phyloP scores from a whole-genome alignment of 2,329 filamentous ascomycete genomes.

The Nigrograna mackinnonii region DNA sequence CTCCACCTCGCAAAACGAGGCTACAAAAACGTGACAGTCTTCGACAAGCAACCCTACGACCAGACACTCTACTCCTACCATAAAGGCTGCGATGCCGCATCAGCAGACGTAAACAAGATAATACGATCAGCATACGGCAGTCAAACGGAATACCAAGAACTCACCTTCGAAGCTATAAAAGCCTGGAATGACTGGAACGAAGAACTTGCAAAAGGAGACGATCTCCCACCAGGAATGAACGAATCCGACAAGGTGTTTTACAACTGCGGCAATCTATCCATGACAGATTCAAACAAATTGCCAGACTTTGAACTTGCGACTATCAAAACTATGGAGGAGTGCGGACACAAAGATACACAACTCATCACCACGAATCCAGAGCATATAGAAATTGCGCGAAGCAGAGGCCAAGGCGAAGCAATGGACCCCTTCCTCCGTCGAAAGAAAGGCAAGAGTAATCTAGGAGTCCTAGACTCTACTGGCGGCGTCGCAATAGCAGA shows the following conservation, averaged over 20 bases:
- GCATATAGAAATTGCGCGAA: slow-evolving; percentile 24
- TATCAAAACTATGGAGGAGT: slow-evolving; percentile 39
- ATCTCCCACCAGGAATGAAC: slow-evolving; percentile 3
- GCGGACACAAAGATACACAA: slow-evolving; percentile 40
- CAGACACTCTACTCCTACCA: slow-evolving; percentile 1
- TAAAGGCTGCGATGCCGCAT: slow-evolving; percentile 7
- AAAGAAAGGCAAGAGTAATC: slow-evolving; percentile 23
- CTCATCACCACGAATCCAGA: slow-evolving; percentile 39
- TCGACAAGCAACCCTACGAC: slow-evolving; percentile 7
- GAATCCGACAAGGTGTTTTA: not conserved
- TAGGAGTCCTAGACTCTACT: slow-evolving; percentile 51
- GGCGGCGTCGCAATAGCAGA: slow-evolving; percentile 52
- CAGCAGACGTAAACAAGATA: slow-evolving; percentile 9
- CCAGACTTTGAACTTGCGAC: slow-evolving; percentile 40
- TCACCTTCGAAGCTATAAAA: slow-evolving; percentile 6
- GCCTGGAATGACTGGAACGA: slow-evolving; percentile 7
- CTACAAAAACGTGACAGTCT: slow-evolving; percentile 5
- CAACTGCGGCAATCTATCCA: slow-evolving; percentile 2
- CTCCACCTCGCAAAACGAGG: slow-evolving; percentile 3
- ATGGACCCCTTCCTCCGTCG: slow-evolving; percentile 44
- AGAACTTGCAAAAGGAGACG: slow-evolving; percentile 3
- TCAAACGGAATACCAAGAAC: slow-evolving; percentile 6
- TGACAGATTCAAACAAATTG: slow-evolving; percentile 3
- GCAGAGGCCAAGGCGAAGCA: slow-evolving; percentile 11
- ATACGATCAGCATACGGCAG: slow-evolving; percentile 6